Percentiles rank a stretch among this genome's conserved stretches.
Conservation (phyloP, 495 filamentous ascomycete species). For the Staphylotrichum tortipilum region DNA sequence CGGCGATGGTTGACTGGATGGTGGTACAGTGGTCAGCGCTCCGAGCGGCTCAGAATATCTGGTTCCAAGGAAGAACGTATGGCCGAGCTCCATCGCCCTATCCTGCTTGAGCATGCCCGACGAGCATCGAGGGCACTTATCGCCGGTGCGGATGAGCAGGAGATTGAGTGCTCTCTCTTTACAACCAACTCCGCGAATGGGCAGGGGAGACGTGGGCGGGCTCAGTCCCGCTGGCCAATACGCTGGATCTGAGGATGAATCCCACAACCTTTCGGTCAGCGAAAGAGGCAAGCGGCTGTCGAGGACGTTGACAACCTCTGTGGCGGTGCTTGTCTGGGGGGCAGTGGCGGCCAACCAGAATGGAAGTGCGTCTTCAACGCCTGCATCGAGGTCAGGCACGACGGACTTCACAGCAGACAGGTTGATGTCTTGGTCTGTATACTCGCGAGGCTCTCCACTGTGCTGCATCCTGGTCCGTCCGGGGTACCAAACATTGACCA, state of each 20-base stretch:
- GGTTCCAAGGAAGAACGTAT: constrained; percentile 90
- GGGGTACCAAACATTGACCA: constrained; percentile 63
- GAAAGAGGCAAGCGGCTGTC: constrained; percentile 31
- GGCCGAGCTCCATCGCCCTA: constrained; percentile 78
- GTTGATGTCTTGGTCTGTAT: constrained; percentile 50
- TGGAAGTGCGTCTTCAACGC: constrained; percentile 51
- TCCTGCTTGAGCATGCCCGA: constrained; percentile 56
- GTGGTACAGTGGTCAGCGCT: constrained; percentile 45
- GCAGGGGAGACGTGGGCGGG: neutral
- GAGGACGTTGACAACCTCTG: constrained; percentile 43
- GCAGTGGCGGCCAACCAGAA: constrained; percentile 42
- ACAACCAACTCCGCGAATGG: neutral
- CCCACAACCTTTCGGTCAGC: neutral
- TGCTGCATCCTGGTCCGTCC: constrained; percentile 14
- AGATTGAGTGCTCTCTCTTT: constrained; percentile 42
- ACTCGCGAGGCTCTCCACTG: constrained; percentile 8
- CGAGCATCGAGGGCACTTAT: constrained; percentile 62
- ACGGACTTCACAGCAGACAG: constrained; percentile 59
- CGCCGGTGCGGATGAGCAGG: constrained; percentile 55
- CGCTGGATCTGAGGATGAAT: neutral
- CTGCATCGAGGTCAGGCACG: constrained; percentile 65
- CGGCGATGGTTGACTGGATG: constrained; percentile 28
- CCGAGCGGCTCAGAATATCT: constrained; percentile 71
- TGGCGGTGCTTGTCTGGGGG: constrained; percentile 7
- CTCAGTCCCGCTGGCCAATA: constrained; percentile 18